Base-by-base conservation (phyloP, 2,329 filamentous ascomycete species). In the Penicillium polonicum region DNA sequence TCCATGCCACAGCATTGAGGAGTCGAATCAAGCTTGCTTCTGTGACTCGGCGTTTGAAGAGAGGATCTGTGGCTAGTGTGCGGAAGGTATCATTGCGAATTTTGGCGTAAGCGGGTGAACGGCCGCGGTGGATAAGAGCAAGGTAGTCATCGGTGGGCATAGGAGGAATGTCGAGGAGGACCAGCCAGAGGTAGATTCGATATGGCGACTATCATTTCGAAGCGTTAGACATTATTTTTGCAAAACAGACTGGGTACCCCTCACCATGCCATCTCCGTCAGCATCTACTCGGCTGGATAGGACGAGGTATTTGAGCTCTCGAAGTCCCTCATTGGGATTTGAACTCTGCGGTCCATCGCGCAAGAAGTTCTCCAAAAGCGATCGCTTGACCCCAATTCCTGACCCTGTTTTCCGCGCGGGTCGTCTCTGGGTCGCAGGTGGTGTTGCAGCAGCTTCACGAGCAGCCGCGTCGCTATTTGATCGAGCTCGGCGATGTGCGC, bases 1-100 rank as follows among this genome's bases (percentile, higher is more conserved):
- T 91, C 93, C 94, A 99, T 35, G 93, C 93, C 44, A 96, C 87
- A 25, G 94, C 94, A 73, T 99, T 99, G 58, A 99, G 85, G 5
- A 99, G 84, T 13, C 94, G 90, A 60, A 96, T 97, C 42, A 99
- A 79, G 74, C 90, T 96, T 60, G 95, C 95, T 76, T 99, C 94
- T 57, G 91, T 96, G 59, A 99, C 94, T 57, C 93, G 89, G 33
- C 94, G 87, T 60, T 94, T 90, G 80, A 97, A 99, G 36, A 99
- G 85, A n/a, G 93, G 92, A 70, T 99, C 94, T 51, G 93, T 97
- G 33, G 94, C 94, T 54, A 99, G 82, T 0, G 94, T 99, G 67
- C 94, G 91, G 75, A 97, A 97, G 41, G 94, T 97, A 75, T 99
- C 94, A 76, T 99, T 97, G 73, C 92, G 90, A 72, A 99, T 99